Base-by-base conservation (phyloP, 352 stramenopile genomes). In the Globisporangium uncinulatum region DNA sequence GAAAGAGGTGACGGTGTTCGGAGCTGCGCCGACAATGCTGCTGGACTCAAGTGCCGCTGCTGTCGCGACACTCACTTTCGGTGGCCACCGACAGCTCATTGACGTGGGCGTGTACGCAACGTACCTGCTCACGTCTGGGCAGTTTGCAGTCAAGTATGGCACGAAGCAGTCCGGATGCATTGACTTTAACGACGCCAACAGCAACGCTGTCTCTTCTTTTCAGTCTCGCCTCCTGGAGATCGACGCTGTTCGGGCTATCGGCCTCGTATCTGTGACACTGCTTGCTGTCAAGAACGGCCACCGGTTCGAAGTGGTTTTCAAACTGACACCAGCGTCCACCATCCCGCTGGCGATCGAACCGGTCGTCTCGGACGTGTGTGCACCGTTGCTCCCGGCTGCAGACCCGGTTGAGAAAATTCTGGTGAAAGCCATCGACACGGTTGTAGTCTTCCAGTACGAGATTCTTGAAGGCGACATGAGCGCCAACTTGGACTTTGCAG, bases 41-140 rank as follows among this genome's bases (percentile, higher is more conserved):
- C 50, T 93, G 0, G 89, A 81, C 29, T 83, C 79, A 0, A 74
- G 70, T 8, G 73, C 75, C 0, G 67, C 54, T 1, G 57, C 57
- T 17, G 8, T 36, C 3, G 83, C 81, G 3, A 61, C 21, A 1
- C 84, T 92, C 54, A 78, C 71, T 0, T 80, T 80, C 14, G 66
- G 50, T 9, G 67, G 77, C 0, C 80, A 83, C 51, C 76, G 79
- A 0, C 82, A 92, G 43, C 53, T 90, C 1, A 63, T 92, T 13
- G 82, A 92, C 29, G 63, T 92, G 32, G 82, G 79, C 3, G 76
- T 88, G 0, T 52, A 80, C 32, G 73, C 79, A n/a, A 62, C 75
- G 19, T 61, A 63, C 20, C 73, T 74, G 0, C 39, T 92, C 15
- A 80, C 59, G 3, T 88, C 70, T 1, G 82, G 82, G 3, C 77